A percentile compares a stretch with the other conserved stretches of the same genome.
phyloP scores from a whole-genome alignment of 331 rosid genomes.

The Acacia pycnantha region DNA sequence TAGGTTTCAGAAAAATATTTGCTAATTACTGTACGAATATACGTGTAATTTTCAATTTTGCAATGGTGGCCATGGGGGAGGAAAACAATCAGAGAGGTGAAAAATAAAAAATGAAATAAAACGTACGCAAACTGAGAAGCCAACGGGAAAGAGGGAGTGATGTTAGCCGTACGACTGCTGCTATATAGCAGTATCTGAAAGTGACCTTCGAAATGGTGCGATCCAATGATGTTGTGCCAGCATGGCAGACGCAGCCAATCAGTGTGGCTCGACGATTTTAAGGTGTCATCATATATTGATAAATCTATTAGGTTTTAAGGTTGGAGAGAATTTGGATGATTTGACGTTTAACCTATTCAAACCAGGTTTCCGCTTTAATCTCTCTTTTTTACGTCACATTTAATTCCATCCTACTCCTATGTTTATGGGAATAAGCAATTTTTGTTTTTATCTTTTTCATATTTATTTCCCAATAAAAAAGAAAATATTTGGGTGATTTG shows the following conservation, averaged over 20 bases:
- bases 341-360: constrained; percentile 26
- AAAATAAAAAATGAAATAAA: constrained; percentile 20
- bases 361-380: background rate
- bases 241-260: too few relatives aligned
- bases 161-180: too few relatives aligned
- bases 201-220: too few relatives aligned
- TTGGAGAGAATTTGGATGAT: constrained; percentile 35
- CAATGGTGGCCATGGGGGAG: background rate
- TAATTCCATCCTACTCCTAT: background rate
- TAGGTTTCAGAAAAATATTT: background rate
- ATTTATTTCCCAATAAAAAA: too few relatives aligned
- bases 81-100: background rate
- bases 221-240: too few relatives aligned
- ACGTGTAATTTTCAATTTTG: background rate
- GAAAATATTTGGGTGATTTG: background rate
- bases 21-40: too few relatives aligned
- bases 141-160: constrained; percentile 45
- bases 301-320: constrained; percentile 47
- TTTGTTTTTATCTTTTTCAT: too few relatives aligned
- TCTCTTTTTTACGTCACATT: background rate
- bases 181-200: too few relatives aligned
- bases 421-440: background rate
- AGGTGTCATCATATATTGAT: too few relatives aligned
- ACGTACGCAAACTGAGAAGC: constrained; percentile 59
- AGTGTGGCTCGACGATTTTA: too few relatives aligned